phyloP scores from a whole-genome alignment of 306 rosid species.

The Pueraria montana region DNA sequence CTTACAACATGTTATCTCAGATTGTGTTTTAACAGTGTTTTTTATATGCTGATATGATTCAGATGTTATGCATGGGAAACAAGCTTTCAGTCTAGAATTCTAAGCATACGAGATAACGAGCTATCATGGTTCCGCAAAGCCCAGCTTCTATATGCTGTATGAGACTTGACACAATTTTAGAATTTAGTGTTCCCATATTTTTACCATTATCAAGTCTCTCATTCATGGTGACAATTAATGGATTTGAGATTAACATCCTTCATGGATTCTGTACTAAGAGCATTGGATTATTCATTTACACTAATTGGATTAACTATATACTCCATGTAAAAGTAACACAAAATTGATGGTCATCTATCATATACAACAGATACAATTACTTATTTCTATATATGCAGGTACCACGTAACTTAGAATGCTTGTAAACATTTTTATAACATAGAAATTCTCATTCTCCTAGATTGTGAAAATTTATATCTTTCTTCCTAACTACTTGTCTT shows the following conservation, averaged over 20 bases:
- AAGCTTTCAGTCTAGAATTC: constrained; percentile 81
- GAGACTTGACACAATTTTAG: constrained; percentile 43
- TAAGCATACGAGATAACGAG: constrained; percentile 71
- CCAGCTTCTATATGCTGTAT: constrained; percentile 78
- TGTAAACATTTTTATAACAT: constrained; percentile 1
- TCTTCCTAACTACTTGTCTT: constrained; percentile 43
- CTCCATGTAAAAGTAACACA: constrained; percentile 5
- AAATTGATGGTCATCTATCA: neutral
- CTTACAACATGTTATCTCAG: neutral
- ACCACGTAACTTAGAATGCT: neutral
- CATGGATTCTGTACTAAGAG: neutral
- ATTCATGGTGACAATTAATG: neutral
- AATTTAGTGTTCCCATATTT: constrained; percentile 4
- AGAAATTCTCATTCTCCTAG: constrained; percentile 24
- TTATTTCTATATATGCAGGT: constrained; percentile 9
- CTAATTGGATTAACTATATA: constrained; percentile 33
- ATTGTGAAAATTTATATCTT: constrained; percentile 11
- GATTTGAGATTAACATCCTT: constrained; percentile 21
- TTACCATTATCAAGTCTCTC: constrained; percentile 6
- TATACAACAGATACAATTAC: neutral
- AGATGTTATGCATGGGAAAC: constrained; percentile 96
- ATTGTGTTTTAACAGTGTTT: constrained; percentile 26
- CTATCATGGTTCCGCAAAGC: constrained; percentile 79
- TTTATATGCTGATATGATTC: constrained; percentile 54
- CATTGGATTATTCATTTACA: neutral